Base-by-base conservation (phyloP, 257 asterid genomes). In the Nyctanthes arbortristis region DNA sequence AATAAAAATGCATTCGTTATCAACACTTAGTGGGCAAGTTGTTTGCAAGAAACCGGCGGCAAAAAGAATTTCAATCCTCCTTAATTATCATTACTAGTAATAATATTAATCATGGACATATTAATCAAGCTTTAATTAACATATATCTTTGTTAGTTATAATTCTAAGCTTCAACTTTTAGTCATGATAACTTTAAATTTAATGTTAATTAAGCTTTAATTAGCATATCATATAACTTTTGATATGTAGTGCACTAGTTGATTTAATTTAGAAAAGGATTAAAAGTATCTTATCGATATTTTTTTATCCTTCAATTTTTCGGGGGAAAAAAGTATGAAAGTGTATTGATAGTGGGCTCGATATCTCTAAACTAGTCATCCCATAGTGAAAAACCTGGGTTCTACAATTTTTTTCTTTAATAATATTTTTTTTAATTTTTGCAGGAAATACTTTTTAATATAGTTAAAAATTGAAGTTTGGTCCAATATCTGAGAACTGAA, bases 21-120 rank as follows among this genome's bases (percentile, higher is more conserved):
- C 81, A 54, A 29, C 58, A 39, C 74, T 63, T 67, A 72, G 78
- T 66, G 71, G 85, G 60, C 75, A 65, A 66, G 35, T 70, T 70
- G 70, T 57, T 28, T 39, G 75, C 54, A 43, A 47, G 25, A 74
- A 76, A 80, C 79, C 74, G 67, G 62, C 28, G 78, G 66, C 63
- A 54, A 49, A 66, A 36, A 59, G 69, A 61, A 30, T 80, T 67
- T 18, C 22, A 22, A 64, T 76, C 73, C 34, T 55, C 30, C 24
- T 52, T 22, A 7, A 52, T 35, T 4, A 20, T 52, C 9, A 52
- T 28, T 22, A 30, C 30, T 52, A 30, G 24, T 49, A 70, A n/a
- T n/a, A n/a, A n/a, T n/a, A n/a, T n/a, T n/a, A n/a, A n/a, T n/a
- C n/a, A n/a, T n/a, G n/a, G 58, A 28, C 49, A 49, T 31, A 47